These are phyloP conservation scores for Calonectria pseudoturangicola DNA, from an alignment of 2,329 filamentous ascomycete species.

Conservation along the genomic window DNA sequence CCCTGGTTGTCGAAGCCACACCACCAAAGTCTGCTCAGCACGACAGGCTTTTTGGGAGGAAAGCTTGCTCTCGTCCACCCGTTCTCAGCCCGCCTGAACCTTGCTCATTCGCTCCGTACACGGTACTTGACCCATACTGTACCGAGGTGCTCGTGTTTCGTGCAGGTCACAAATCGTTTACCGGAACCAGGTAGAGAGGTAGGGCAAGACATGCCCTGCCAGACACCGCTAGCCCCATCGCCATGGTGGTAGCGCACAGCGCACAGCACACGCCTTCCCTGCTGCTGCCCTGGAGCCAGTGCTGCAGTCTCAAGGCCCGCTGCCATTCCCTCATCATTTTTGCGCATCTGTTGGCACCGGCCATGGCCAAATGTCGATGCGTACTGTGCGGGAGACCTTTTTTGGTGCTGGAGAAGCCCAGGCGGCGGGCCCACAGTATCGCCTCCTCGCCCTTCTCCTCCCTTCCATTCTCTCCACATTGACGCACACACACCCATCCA, in stretches of 20 bases:
- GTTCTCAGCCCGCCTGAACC: constrained; percentile 43
- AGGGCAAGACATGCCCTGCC: constrained; percentile 26
- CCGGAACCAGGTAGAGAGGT: constrained; percentile 33
- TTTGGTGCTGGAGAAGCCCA: constrained; percentile 37
- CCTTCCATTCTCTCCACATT: constrained; percentile 56
- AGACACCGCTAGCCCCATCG: constrained; percentile 23
- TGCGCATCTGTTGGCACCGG: constrained; percentile 16
- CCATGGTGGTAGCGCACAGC: no score
- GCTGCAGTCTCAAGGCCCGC: constrained; percentile 4
- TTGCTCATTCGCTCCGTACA: constrained; percentile 43
- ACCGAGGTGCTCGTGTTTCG: constrained; percentile 36
- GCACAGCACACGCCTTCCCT: no score
- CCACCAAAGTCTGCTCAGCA: constrained; percentile 47
- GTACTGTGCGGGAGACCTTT: constrained; percentile 47
- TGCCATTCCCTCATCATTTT: constrained; percentile 10
- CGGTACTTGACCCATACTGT: constrained; percentile 48
- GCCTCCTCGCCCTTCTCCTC: constrained; percentile 54
- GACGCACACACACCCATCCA: constrained; percentile 49
- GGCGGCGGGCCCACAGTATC: constrained; percentile 47
- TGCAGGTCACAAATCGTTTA: constrained; percentile 36
- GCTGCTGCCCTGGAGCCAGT: not conserved
- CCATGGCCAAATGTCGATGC: constrained; percentile 40
- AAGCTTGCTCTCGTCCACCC: constrained; percentile 45
- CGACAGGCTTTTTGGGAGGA: constrained; percentile 44
- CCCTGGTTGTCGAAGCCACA: constrained; percentile 51